A percentile compares a stretch with the other conserved stretches of the same genome.
These are phyloP conservation scores for Pseudonectria buxi DNA, from an alignment of 2,329 filamentous ascomycete species.

Conservation along the genomic window DNA sequence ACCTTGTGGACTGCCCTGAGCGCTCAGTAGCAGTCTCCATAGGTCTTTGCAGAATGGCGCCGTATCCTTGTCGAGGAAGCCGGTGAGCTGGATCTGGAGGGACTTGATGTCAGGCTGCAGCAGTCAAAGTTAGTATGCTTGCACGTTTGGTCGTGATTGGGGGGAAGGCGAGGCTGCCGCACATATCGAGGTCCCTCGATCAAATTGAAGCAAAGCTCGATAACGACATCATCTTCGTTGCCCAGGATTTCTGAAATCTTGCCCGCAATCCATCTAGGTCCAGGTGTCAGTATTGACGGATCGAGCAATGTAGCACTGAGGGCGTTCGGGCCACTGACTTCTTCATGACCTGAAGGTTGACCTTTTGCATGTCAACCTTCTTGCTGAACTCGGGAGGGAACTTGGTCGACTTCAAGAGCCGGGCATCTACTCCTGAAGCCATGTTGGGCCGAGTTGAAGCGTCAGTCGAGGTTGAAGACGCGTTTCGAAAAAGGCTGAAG, in stretches of 20 bases:
- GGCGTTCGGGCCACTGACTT: conserved; percentile 52
- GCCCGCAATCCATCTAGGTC: conserved; percentile 81
- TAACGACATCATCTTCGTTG: conserved; percentile 93
- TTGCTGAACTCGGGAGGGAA: conserved; percentile 89
- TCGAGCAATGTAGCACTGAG: neutral
- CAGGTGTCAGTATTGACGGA: conserved; percentile 9
- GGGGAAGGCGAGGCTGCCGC: conserved; percentile 27
- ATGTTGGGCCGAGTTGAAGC: conserved; percentile 39
- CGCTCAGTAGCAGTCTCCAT: conserved; percentile 87
- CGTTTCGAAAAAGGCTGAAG: conserved; percentile 10
- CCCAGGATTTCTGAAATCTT: conserved; percentile 82
- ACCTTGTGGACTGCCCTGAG: conserved; percentile 79
- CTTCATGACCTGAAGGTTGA: conserved; percentile 97
- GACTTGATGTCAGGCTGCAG: conserved; percentile 87
- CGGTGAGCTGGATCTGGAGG: conserved; percentile 88
- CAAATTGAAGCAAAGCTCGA: conserved; percentile 69
- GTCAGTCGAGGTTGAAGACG: conserved; percentile 10
- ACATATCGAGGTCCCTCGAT: conserved; percentile 72
- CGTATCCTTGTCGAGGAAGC: conserved; percentile 91
- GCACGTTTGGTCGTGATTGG: conserved; percentile 3
- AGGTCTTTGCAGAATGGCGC: conserved; percentile 85
- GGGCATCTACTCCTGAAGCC: conserved; percentile 81
- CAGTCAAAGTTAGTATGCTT: conserved; percentile 20
- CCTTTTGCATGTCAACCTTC: conserved; percentile 96
- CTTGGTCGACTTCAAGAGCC: conserved; percentile 83